Evolutionary conservation across 768 basidiomycete species (phyloP), one percentile per base, ranked within the genome.

Genomic region (Russula dissimulans): DNA sequence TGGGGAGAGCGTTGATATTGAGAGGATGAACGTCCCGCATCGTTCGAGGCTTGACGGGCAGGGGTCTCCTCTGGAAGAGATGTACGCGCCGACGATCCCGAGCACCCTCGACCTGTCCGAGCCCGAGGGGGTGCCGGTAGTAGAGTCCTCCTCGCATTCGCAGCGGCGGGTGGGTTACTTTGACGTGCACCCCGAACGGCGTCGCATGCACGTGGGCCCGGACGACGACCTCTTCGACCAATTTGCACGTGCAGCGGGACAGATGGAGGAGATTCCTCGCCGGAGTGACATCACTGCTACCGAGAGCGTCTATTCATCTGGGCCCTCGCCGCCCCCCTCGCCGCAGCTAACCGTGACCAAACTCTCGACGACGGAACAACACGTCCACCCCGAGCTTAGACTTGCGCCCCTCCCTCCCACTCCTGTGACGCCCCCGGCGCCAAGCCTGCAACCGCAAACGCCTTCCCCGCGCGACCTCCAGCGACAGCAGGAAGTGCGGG

Each of bases 141-240:
- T 60, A 12, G 41, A 56, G 3, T 26, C 46, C 32, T 39, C 48
- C 9, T 39, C 26, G 1, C 49, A 38, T 3, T 8, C 49, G 3
- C 54, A 38, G 32, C 60, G 51, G 11, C 78, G 86, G 17, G 54
- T 83, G 31, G 85, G 86, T 0, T 91, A 91, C 69, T 91, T 91
- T 68, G 88, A 89, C 69, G 66, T 89, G 14, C 88, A 91, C 69
- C 88, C 88, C 11, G 88, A 90, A 47, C 78, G 88, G 47, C 74
- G 84, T 42, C 79, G 78, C 0, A 0, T 31, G 17, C 48, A 26
- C 8, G 0, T n/a, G 32, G 31, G 43, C 12, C 9, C 2, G 1
- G 49, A 32, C 9, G 42, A 49, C n/a, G 32, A 5, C n/a, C 15
- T 48, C 8, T 42, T 47, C n/a, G 47, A 22, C 69, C 67, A 51